These are phyloP conservation scores for Nicotiana otophora DNA, from an alignment of 257 asterid genomes.

Conservation along the genomic window DNA sequence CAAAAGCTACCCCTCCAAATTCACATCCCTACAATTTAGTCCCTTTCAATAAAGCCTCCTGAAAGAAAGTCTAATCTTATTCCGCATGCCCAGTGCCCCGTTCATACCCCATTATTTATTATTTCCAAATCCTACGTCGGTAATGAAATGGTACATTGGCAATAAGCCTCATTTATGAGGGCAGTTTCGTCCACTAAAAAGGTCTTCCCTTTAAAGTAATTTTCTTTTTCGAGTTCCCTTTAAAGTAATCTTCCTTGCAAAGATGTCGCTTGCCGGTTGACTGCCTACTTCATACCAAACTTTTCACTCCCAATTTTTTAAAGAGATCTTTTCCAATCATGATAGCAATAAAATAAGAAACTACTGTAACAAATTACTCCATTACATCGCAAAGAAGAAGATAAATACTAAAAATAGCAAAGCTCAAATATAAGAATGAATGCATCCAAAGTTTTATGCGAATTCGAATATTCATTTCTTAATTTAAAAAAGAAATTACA, in stretches of 20 bases:
- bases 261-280: not conserved
- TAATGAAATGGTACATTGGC: not conserved
- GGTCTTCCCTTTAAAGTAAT: not conserved
- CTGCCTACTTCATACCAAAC: conserved; percentile 21
- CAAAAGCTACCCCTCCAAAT: conserved; percentile 4
- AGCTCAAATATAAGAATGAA: not conserved
- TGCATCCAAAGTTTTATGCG: not conserved
- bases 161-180: not conserved
- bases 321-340: not conserved
- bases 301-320: not conserved
- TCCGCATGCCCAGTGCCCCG: not conserved
- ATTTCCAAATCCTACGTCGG: not conserved
- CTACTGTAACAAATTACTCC: not conserved
- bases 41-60: conserved; percentile 7
- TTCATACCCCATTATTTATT: not conserved
- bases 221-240: not conserved
- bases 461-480: not conserved
- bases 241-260: not conserved
- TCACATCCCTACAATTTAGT: not conserved
- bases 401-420: not conserved
- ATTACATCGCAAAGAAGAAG: not conserved
- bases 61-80: not conserved
- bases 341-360: not conserved
- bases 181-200: not conserved
- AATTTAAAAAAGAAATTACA: not conserved